These are phyloP conservation scores for Fraxinus albicans DNA, from an alignment of 305 asterid genomes.

Conservation along the genomic window DNA sequence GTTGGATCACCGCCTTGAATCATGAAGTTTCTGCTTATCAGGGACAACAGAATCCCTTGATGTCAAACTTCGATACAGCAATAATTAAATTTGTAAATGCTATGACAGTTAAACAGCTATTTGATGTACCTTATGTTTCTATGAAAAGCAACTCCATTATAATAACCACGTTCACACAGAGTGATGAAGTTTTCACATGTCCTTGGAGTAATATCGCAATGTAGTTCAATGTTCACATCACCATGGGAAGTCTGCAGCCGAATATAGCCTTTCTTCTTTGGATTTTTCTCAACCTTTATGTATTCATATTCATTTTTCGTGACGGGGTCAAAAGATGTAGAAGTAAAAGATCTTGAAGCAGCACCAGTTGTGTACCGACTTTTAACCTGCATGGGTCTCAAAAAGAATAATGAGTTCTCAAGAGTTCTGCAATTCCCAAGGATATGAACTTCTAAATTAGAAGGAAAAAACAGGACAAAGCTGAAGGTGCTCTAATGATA, in stretches of 20 bases:
- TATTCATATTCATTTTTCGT: slow-evolving; percentile 82
- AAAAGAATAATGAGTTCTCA: slow-evolving; percentile 17
- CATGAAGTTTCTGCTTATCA: slow-evolving; percentile 82
- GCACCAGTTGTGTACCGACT: slow-evolving; percentile 95
- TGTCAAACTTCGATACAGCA: slow-evolving; percentile 11
- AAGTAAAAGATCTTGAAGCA: slow-evolving; percentile 95
- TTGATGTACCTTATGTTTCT: slow-evolving; percentile 78
- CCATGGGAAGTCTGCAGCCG: slow-evolving; percentile 93
- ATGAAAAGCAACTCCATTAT: slow-evolving; percentile 86
- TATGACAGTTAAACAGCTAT: slow-evolving; percentile 2
- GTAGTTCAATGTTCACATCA: slow-evolving; percentile 95
- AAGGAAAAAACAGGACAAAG: slow-evolving; percentile 5
- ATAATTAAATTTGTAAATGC: background rate
- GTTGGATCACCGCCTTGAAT: slow-evolving; percentile 99
- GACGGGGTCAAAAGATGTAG: slow-evolving; percentile 91
- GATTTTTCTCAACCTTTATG: slow-evolving; percentile 94
- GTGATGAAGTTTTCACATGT: slow-evolving; percentile 91
- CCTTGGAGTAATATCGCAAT: slow-evolving; percentile 91
- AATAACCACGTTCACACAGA: slow-evolving; percentile 87
- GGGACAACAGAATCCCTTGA: slow-evolving; percentile 17
- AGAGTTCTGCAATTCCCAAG: background rate
- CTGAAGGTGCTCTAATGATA: background rate
- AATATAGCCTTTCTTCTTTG: slow-evolving; percentile 84
- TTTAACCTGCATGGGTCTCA: slow-evolving; percentile 62
- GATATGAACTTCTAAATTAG: background rate